These are phyloP conservation scores for Neocucurbitaria cava DNA, from an alignment of 2,329 filamentous ascomycete genomes.

Conservation along the genomic window DNA sequence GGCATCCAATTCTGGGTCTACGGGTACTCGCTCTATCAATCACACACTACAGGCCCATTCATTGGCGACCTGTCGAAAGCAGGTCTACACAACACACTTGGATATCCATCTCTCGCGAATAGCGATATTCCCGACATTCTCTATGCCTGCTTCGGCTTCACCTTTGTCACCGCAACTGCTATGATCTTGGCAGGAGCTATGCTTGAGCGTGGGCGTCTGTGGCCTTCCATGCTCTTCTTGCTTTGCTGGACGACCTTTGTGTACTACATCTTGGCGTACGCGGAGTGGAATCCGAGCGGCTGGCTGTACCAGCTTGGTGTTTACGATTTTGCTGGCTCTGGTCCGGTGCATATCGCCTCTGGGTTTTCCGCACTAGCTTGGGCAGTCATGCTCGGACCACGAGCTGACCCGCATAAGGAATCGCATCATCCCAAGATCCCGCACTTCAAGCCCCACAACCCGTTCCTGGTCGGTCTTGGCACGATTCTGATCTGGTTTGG, in stretches of 20 bases:
- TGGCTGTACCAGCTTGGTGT: conserved; percentile 74
- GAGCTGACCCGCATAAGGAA: conserved; percentile 66
- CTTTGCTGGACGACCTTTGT: conserved; percentile 47
- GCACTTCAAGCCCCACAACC: conserved; percentile 75
- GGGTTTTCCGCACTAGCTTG: conserved; percentile 76
- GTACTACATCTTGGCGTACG: conserved; percentile 67
- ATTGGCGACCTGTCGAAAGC: conserved; percentile 42
- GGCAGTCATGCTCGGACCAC: conserved; percentile 75
- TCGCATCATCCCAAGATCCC: conserved; percentile 54
- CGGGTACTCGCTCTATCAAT: conserved; percentile 54
- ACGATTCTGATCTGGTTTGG: conserved; percentile 63
- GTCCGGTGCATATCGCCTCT: conserved; percentile 76
- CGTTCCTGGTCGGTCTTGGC: conserved; percentile 75
- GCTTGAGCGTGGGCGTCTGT: conserved; percentile 41
- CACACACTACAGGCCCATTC: conserved; percentile 37
- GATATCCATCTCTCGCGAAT: conserved; percentile 40
- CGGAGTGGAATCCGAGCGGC: conserved; percentile 78
- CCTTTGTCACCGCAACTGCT: conserved; percentile 41
- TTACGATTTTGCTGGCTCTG: conserved; percentile 77
- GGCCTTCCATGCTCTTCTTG: conserved; percentile 42
- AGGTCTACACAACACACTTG: conserved; percentile 39
- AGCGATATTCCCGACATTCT: conserved; percentile 43
- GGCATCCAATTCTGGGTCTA: conserved; percentile 59
- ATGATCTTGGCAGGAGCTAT: conserved; percentile 46
- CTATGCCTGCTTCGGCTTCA: conserved; percentile 45